These are phyloP conservation scores for Lyophyllum semitale DNA, from an alignment of 768 basidiomycete genomes.

Conservation along the genomic window DNA sequence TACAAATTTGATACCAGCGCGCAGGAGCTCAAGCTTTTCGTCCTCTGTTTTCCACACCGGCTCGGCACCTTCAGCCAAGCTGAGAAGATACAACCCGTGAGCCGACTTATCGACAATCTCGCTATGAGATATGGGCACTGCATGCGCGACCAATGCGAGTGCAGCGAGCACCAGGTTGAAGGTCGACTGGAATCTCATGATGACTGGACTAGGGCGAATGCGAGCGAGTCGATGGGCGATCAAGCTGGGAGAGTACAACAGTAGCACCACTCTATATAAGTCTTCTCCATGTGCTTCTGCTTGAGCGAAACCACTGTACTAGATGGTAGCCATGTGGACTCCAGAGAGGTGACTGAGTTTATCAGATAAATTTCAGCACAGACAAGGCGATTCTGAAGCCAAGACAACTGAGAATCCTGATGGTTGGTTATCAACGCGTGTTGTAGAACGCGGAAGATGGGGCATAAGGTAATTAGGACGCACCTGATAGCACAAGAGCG, in stretches of 20 bases:
- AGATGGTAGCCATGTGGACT: neutral
- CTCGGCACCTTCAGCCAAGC: slow-evolving; percentile 34
- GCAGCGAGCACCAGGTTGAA: slow-evolving; percentile 21
- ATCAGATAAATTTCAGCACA: neutral
- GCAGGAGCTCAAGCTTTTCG: slow-evolving; percentile 36
- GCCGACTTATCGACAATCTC: slow-evolving; percentile 35
- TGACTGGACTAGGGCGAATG: neutral
- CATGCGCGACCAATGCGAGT: slow-evolving; percentile 23
- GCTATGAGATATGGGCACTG: slow-evolving; percentile 30
- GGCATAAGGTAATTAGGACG: slow-evolving; percentile 2
- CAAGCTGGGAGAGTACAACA: neutral
- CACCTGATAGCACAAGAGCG: too few relatives aligned
- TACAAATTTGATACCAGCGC: slow-evolving; percentile 37
- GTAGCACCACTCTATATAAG: neutral
- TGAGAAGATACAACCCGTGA: slow-evolving; percentile 36
- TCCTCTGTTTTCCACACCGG: slow-evolving; percentile 44
- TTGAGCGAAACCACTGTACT: neutral
- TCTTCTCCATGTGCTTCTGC: neutral
- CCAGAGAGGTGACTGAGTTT: neutral
- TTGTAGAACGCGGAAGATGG: neutral
- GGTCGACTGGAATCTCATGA: slow-evolving; percentile 19
- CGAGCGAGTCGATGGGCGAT: neutral
- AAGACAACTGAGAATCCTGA: neutral
- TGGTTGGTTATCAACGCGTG: neutral
- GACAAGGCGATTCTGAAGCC: neutral